A percentile compares a stretch with the other conserved stretches of the same genome.
phyloP scores from a whole-genome alignment of 768 basidiomycete species.

The Gyrodon lividus region DNA sequence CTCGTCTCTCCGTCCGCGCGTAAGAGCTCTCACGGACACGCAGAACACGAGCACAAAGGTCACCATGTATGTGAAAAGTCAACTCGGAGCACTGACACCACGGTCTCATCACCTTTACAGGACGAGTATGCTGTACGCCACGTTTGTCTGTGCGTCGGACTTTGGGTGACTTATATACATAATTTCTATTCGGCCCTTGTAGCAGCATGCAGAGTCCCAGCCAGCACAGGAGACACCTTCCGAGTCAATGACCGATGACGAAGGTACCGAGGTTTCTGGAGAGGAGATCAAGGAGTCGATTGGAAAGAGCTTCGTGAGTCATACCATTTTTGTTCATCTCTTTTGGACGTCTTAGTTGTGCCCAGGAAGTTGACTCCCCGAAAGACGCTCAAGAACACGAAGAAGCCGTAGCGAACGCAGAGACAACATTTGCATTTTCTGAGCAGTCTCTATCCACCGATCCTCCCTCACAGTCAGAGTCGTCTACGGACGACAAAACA shows the following conservation, averaged over 20 bases:
- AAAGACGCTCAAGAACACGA: conserved; percentile 31
- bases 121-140: conserved; percentile 18
- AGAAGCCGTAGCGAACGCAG: conserved; percentile 14
- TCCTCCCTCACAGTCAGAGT: not conserved
- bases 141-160: not conserved
- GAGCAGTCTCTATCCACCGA: conserved; percentile 1
- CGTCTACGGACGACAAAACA: not conserved
- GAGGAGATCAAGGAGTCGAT: conserved; percentile 33
- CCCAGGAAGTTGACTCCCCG: conserved; percentile 32
- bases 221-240: conserved; percentile 3
- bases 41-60: conserved; percentile 18
- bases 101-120: conserved; percentile 19
- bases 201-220: conserved; percentile 19
- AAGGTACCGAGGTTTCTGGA: conserved; percentile 28
- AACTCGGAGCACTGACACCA: not conserved
- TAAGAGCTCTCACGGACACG: conserved; percentile 20
- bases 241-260: conserved; percentile 29
- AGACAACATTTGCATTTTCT: conserved; percentile 1
- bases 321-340: not conserved
- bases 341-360: conserved; percentile 4
- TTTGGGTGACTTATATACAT: not conserved
- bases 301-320: conserved; percentile 25
- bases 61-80: conserved; percentile 20
- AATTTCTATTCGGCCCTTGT: conserved; percentile 3
- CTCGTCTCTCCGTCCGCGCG: conserved; percentile 32